phyloP scores from a whole-genome alignment of 768 basidiomycete species.

The Cystofilobasidium macerans region DNA sequence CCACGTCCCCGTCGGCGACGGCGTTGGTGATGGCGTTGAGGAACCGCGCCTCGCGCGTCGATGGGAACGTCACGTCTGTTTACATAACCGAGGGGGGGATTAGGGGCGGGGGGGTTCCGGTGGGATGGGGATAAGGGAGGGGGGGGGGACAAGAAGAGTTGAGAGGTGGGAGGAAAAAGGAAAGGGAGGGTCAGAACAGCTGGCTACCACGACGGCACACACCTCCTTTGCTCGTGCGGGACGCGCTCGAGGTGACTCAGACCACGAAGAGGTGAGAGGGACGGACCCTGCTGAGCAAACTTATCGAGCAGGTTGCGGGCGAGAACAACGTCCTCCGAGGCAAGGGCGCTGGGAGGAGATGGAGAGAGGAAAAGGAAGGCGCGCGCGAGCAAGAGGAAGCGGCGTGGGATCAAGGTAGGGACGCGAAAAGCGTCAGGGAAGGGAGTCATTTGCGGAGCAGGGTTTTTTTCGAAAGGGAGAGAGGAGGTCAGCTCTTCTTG shows the following conservation, averaged over 20 bases:
- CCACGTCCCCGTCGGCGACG: conserved; percentile 53
- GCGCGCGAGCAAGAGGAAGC: neutral
- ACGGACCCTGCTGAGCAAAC: conserved; percentile 22
- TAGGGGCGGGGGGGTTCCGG: neutral
- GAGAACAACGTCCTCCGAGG: conserved; percentile 18
- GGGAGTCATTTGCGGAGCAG: no score
- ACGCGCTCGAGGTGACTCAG: no score
- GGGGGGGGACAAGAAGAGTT: no score
- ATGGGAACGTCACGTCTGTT: conserved; percentile 73
- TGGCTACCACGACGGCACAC: no score
- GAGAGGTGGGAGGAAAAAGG: neutral
- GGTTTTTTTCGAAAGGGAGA: no score
- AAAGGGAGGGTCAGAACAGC: no score
- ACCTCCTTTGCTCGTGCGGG: no score
- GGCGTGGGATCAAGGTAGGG: no score
- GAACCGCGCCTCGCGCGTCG: conserved; percentile 88
- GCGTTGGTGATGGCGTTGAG: conserved; percentile 65
- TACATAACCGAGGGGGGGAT: conserved; percentile 1
- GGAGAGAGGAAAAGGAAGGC: neutral
- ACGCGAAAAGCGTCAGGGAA: no score
- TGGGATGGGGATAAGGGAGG: neutral
- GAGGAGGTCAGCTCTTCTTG: no score
- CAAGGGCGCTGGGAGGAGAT: conserved; percentile 11
- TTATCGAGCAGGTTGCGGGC: conserved; percentile 24
- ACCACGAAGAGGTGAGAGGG: neutral